Evolutionary conservation across 208 protist genomes (phyloP), one percentile per base, ranked within the genome.

Genomic region (Acanthamoeba rhysodes): DNA sequence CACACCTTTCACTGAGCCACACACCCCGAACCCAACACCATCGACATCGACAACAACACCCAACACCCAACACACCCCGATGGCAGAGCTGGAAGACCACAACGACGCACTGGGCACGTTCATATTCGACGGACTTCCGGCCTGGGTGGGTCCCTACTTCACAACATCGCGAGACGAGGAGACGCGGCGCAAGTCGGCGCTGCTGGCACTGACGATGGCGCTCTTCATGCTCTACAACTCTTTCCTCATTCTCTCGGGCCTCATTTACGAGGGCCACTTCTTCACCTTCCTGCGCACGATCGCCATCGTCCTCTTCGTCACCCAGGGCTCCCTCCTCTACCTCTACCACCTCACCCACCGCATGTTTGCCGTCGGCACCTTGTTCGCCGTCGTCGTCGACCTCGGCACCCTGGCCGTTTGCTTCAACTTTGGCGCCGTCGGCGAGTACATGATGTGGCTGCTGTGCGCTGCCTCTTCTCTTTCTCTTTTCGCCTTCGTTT

Each of bases 361-460:
- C 57, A 48, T 92, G 57, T 92, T 76, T 22, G 32, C 32, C 18
- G 34, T 92, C 34, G 64, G 62, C 37, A 34, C 87, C 34, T 10
- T 92, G 10, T 92, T 92, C 37, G 45, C 32, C 45, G 3, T 74
- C 18, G 62, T 48, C 24, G 62, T 92, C 29, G 87, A 92, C 41
- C 18, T 74, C n/a, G 55, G 62, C 41, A 74, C 64, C 87, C 64
- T 92, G 7, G 64, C 62, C 14, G 87, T 92, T 20, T 92, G 87
- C 64, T 68, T 92, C 37, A 29, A 55, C 87, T 92, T 70, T 22
- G 87, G 87, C 22, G 87, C 87, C 7, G 62, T 74, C 3, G 64
- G 87, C 12, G 87, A 92, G 64, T 92, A 92, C 34, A 27, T 76
- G 37, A 92, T 92, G 87, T 92, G 87, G 87, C 45, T 59, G 1